phyloP scores from a whole-genome alignment of 2,329 filamentous ascomycete genomes.

The Colletotrichum spinosum region DNA sequence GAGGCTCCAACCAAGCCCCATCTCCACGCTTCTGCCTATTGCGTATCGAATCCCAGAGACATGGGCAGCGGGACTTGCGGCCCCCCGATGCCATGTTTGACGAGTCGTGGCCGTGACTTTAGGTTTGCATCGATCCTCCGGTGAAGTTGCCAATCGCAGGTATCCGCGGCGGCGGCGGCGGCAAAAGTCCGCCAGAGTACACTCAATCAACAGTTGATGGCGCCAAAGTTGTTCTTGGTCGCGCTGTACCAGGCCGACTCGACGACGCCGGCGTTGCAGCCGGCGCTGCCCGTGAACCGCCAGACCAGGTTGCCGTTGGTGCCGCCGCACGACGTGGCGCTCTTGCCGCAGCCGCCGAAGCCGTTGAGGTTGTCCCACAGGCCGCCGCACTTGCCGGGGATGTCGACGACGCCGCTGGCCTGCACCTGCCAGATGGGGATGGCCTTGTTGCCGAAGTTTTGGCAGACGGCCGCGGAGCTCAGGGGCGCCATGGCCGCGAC shows the following conservation, averaged over 20 bases:
- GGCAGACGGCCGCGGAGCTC: constrained; percentile 5
- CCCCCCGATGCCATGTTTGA: too few species aligned
- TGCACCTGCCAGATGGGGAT: constrained; percentile 1
- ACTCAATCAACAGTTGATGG: constrained; percentile 1
- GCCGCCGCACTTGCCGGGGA: constrained; percentile 20
- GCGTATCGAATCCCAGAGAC: too few species aligned
- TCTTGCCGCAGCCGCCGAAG: neutral
- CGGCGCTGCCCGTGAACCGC: neutral
- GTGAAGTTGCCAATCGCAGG: too few species aligned
- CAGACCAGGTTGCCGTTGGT: neutral
- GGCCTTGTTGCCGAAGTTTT: neutral
- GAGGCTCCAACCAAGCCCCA: too few species aligned
- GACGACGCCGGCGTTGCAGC: constrained; percentile 2
- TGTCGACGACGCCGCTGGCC: constrained; percentile 13
- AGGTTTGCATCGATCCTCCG: too few species aligned
- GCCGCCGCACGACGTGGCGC: neutral
- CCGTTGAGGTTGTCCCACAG: constrained; percentile 15
- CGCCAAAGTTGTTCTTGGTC: constrained; percentile 15
- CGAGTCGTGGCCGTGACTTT: too few species aligned
- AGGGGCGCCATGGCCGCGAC: constrained; percentile 4
- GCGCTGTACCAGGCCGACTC: constrained; percentile 12
- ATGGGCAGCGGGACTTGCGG: too few species aligned
- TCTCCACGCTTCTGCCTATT: too few species aligned
- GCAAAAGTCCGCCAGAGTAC: too few species aligned
- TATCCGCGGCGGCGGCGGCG: too few species aligned